Evolutionary conservation across 208 protist genomes (phyloP), one percentile per base, ranked within the genome.

Genomic region (Leishmania arabica): DNA sequence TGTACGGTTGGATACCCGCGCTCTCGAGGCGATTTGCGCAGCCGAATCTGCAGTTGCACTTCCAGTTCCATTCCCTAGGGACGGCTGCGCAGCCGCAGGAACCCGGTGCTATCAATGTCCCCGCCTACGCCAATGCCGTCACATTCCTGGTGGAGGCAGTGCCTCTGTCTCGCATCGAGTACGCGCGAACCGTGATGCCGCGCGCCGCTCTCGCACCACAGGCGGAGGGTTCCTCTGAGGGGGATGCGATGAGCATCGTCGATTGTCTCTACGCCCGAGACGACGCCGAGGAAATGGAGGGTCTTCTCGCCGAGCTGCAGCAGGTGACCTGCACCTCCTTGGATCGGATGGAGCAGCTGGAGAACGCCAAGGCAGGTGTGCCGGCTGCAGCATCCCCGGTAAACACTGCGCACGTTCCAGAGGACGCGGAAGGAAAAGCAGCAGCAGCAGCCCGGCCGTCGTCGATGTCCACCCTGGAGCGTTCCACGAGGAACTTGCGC

Each of bases 1-100:
- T 90, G 27, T 92, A 95, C 77, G 79, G 84, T 17, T 84, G 82
- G 72, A 68, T 80, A 37, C 65, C 54, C 21, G 65, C 82, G 53
- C 60, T 75, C 11, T 77, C 40, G 5, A 15, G 66, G n/a, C 49
- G 60, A 1, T n/a, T 54, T 1, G 40, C 56, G 13, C 80, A 53
- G 62, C 66, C 58, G 68, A 40, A 42, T 70, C 45, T 84, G 84
- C 75, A 45, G 3, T 21, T 82, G 8, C 62, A 64, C 45, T 84
- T 87, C 70, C 53, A 53, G 34, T 84, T 82, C 31, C 72, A 77
- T 40, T 73, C 56, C 7, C 58, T 80, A 37, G 74, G 34, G 15
- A 62, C 13, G 45, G 19, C 21, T 49, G 64, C 42, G 49, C 65
- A 70, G 62, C 62, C 54, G 83, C 81, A 17, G 78, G 78, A 24